Evolutionary conservation across 805 yeast species (phyloP).

Genomic region (Candida methanosorbosa): DNA sequence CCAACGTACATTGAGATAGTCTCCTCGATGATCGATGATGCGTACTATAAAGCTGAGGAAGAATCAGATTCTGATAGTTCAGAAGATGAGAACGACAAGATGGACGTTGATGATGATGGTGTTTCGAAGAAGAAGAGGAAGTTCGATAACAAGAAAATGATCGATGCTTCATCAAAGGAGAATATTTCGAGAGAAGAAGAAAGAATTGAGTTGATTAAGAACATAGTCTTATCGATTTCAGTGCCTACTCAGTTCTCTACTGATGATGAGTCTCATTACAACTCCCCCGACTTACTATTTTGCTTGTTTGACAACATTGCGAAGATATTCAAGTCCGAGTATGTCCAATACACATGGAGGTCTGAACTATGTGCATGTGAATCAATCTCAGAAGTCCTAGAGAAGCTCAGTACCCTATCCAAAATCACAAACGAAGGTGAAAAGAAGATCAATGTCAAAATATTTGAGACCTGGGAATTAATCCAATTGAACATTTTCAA

Average conservation of each 20-base stretch:
- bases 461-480: background rate
- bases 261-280: conserved; percentile 2
- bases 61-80: conserved; percentile 29
- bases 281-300: conserved; percentile 13
- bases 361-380: conserved; percentile 41
- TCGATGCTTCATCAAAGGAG: background rate
- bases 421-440: background rate
- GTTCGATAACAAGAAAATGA: background rate
- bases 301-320: conserved; percentile 22
- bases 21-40: conserved; percentile 28
- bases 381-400: conserved; percentile 20
- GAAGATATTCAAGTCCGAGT: conserved; percentile 19
- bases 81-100: conserved; percentile 19
- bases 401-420: conserved; percentile 3
- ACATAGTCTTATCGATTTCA: background rate
- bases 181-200: conserved; percentile 1
- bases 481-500: background rate
- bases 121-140: background rate
- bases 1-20: conserved; percentile 29
- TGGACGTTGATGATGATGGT: conserved; percentile 10
- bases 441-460: background rate
- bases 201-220: background rate
- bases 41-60: conserved; percentile 20
- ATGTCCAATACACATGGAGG: conserved; percentile 47
- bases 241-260: background rate